phyloP scores from a whole-genome alignment of 2,329 filamentous ascomycete genomes.

The Microdochium nivale region DNA sequence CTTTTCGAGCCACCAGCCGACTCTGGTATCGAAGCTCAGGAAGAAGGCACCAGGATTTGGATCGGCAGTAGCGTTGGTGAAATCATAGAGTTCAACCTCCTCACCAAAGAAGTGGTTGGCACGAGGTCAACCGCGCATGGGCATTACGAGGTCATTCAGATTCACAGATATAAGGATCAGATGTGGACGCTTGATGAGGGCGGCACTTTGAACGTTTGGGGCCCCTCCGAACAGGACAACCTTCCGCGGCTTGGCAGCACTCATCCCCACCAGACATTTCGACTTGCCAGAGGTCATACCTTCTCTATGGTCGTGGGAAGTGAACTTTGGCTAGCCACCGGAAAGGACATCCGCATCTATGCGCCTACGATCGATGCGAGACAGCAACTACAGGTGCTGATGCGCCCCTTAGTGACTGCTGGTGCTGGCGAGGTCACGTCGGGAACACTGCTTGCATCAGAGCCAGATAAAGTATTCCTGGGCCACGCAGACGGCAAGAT shows the following conservation, averaged over 20 bases:
- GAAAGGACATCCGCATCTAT: slow-evolving; percentile 82
- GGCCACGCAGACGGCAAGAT: slow-evolving; percentile 92
- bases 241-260: slow-evolving; percentile 66
- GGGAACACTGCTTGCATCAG: slow-evolving; percentile 64
- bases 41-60: slow-evolving; percentile 80
- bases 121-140: slow-evolving; percentile 67
- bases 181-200: slow-evolving; percentile 92
- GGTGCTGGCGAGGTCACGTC: slow-evolving; percentile 82
- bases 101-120: slow-evolving; percentile 59
- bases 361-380: slow-evolving; percentile 61
- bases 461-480: slow-evolving; percentile 75
- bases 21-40: slow-evolving; percentile 48
- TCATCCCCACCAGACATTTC: slow-evolving; percentile 59
- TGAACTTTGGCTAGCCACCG: slow-evolving; percentile 78
- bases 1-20: not conserved
- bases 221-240: slow-evolving; percentile 55
- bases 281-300: slow-evolving; percentile 71
- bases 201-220: slow-evolving; percentile 82
- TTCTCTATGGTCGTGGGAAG: slow-evolving; percentile 84
- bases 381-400: slow-evolving; percentile 65
- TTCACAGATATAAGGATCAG: slow-evolving; percentile 78
- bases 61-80: slow-evolving; percentile 85
- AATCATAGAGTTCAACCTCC: slow-evolving; percentile 79
- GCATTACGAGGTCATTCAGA: slow-evolving; percentile 71
- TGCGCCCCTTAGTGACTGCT: slow-evolving; percentile 60